Conservation (phyloP, 73 alveolate genomes). For the Symbiodinium natans region DNA sequence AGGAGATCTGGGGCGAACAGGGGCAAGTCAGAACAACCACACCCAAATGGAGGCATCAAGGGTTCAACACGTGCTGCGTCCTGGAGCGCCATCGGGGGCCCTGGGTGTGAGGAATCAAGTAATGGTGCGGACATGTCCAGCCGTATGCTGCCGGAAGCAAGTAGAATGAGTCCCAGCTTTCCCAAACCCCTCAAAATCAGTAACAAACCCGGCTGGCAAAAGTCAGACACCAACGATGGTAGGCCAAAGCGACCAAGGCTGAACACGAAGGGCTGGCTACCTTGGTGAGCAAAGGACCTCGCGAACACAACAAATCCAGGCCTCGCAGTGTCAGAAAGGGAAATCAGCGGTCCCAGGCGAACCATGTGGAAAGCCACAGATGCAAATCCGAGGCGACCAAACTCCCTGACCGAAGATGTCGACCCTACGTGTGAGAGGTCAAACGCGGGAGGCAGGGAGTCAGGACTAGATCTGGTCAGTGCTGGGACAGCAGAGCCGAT, state of each 20-base stretch:
- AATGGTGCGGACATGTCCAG: not conserved
- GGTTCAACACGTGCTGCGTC: not conserved
- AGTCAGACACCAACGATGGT: not conserved
- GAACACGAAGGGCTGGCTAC: conserved; percentile 1
- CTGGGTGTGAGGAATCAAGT: not conserved
- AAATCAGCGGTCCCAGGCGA: not conserved
- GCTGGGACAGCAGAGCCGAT: not conserved
- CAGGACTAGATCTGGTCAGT: not conserved
- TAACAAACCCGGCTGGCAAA: not conserved
- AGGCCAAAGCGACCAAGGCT: not conserved
- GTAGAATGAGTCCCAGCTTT: not conserved
- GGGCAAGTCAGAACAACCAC: not conserved
- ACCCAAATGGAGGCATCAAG: not conserved
- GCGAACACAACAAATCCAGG: not conserved
- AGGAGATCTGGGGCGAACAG: not conserved
- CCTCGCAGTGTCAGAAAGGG: not conserved
- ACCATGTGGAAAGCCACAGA: not conserved
- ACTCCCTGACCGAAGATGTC: not conserved
- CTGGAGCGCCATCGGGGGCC: not conserved
- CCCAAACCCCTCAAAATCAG: not conserved
- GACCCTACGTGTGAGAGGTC: conserved; percentile 7
- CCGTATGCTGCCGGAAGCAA: not conserved
- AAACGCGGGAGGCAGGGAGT: not conserved
- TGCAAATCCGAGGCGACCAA: not conserved
- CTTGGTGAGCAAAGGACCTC: not conserved